Conservation (phyloP, 441 rosid species). For the Breynia disticha region DNA sequence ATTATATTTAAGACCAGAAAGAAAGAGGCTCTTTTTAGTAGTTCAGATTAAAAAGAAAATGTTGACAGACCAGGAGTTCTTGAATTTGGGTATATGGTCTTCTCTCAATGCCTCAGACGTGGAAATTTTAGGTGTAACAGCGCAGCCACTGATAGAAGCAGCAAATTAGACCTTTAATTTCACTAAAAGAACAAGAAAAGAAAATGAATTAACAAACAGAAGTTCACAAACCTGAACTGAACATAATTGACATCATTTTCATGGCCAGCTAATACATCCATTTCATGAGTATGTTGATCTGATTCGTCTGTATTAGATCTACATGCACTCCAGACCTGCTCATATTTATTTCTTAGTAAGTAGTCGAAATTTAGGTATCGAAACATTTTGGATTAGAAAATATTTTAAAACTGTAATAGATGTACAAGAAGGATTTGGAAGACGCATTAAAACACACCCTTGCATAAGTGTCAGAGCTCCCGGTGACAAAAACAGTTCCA, state of each 20-base stretch:
- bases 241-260: constrained; percentile 98
- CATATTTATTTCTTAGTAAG: constrained; percentile 9
- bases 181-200: neutral
- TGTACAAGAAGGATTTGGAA: constrained; percentile 11
- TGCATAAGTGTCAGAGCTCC: constrained; percentile 93
- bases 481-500: constrained; percentile 97
- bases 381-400: constrained; percentile 1
- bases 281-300: constrained; percentile 77
- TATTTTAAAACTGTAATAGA: neutral
- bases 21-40: constrained; percentile 8
- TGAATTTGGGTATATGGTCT: constrained; percentile 71
- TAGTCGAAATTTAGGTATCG: constrained; percentile 14
- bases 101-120: constrained; percentile 55
- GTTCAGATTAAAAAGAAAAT: constrained; percentile 6
- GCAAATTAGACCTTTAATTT: constrained; percentile 4
- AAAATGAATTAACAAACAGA: constrained; percentile 6
- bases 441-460: constrained; percentile 48
- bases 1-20: constrained; percentile 9
- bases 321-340: constrained; percentile 89
- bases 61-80: constrained; percentile 69
- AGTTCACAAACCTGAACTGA: constrained; percentile 73
- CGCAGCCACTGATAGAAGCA: constrained; percentile 64
- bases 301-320: constrained; percentile 48
- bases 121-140: constrained; percentile 73
- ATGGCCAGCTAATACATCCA: constrained; percentile 89